Evolutionary conservation across 305 asterid genomes (phyloP), one percentile per base, ranked within the genome.

Genomic region (Rubia peregrina): DNA sequence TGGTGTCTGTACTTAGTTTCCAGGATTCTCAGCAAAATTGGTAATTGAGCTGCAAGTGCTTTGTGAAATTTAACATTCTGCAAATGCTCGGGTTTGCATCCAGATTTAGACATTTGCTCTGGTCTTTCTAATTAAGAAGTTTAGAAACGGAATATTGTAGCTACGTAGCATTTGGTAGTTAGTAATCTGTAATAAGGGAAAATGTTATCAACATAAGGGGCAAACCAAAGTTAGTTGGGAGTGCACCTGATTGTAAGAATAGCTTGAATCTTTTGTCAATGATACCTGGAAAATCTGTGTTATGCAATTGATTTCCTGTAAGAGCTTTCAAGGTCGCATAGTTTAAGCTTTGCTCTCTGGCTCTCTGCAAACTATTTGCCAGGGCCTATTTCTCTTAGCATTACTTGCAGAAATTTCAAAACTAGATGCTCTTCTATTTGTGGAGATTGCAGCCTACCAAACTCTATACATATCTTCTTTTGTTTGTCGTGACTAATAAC

Each of bases 1-100:
- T 62, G 67, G 30, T 33, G 36, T n/a, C 12, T 51, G 51, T 16
- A 21, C 13, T 68, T 51, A 10, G 12, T 30, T 65, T 26, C 55
- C 69, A 24, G 67, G 55, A 46, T 62, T 71, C 61, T 16, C 22
- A 51, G 57, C 21, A 51, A 51, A 16, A 51, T 16, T 51, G 57
- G 57, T 17, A 7, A 7, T 51, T 17, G 21, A 17, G 21, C 6
- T 16, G 57, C 5, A 11, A 13, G 7, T 41, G 44, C 9, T 41
- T 41, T 9, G 44, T 44, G 14, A 11, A 44, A 9, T 44, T 44
- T 44, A 49, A 49, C 21, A 14, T 12, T 12, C 55, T 48, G 43
- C 43, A 40, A 40, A 40, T 40, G 43, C 43, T n/a, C n/a, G n/a
- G n/a, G n/a, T n/a, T n/a, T 49, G 56, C 56, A 49, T 49, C 56